Evolutionary conservation across 1,284 basidiomycete species (phyloP).

Genomic region (Megacollybia platyphylla): DNA sequence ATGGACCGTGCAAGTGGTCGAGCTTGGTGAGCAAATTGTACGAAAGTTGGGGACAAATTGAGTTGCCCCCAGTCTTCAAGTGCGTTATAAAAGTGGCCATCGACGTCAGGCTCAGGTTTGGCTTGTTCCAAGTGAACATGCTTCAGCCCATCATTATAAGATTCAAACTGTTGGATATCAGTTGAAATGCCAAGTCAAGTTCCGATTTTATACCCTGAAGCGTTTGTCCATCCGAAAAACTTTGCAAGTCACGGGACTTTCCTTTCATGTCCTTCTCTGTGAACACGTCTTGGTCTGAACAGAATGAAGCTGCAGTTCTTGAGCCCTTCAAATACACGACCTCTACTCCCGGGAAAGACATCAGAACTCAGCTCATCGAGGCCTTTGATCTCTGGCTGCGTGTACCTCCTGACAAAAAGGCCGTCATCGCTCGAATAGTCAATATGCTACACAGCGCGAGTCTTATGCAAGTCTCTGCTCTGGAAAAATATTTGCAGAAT

Average conservation of each 20-base stretch:
- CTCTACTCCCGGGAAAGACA: conserved; percentile 86
- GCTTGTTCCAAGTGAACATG: conserved; percentile 61
- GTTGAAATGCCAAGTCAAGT: neutral
- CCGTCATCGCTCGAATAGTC: conserved; percentile 70
- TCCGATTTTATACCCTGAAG: neutral
- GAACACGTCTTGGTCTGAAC: conserved; percentile 11
- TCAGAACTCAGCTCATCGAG: conserved; percentile 80
- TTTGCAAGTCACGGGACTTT: neutral
- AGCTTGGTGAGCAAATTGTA: conserved; percentile 52
- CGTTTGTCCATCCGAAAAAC: neutral
- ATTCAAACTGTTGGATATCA: conserved; percentile 42
- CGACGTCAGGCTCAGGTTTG: conserved; percentile 40
- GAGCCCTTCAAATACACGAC: conserved; percentile 88
- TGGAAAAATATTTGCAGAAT: neutral
- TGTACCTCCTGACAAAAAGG: conserved; percentile 64
- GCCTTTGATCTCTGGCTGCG: conserved; percentile 93
- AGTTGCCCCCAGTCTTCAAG: conserved; percentile 67
- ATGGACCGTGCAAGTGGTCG: conserved; percentile 61
- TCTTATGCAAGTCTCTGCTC: conserved; percentile 53
- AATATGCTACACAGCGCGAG: conserved; percentile 93
- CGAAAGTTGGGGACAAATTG: conserved; percentile 68
- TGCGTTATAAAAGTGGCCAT: conserved; percentile 56
- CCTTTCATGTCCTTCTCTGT: neutral
- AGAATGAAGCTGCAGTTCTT: conserved; percentile 36
- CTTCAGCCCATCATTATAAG: conserved; percentile 54